These are phyloP conservation scores for Reticulomyxa filosa DNA, from an alignment of 78 protist genomes.

Conservation along the genomic window DNA sequence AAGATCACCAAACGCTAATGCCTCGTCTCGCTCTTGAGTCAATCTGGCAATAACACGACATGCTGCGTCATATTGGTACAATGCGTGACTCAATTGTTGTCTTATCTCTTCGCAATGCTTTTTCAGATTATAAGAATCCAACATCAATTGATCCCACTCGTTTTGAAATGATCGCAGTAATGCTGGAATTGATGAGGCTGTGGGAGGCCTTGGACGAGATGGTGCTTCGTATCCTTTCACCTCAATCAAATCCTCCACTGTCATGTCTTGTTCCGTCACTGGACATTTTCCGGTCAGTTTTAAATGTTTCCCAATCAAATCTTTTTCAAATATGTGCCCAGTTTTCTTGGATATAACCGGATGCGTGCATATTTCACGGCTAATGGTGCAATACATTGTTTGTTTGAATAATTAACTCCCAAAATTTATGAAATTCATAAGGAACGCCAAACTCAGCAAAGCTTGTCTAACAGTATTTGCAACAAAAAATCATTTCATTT, in stretches of 20 bases:
- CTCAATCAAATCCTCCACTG: constrained; percentile 41
- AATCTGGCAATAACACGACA: constrained; percentile 91
- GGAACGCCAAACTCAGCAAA: too few species aligned
- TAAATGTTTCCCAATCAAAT: constrained; percentile 55
- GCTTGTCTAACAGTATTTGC: too few species aligned
- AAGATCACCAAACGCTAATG: too few species aligned
- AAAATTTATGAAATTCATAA: too few species aligned
- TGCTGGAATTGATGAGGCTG: constrained; percentile 54
- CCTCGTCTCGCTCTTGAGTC: constrained; percentile 68
- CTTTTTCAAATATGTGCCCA: constrained; percentile 61
- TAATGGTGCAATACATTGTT: constrained; percentile 27
- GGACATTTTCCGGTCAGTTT: constrained; percentile 54
- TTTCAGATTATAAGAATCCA: constrained; percentile 60
- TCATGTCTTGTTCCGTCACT: constrained; percentile 40
- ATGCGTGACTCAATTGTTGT: constrained; percentile 72
- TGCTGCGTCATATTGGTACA: constrained; percentile 95
- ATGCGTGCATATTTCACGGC: constrained; percentile 42
- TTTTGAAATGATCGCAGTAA: constrained; percentile 61
- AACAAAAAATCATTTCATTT: too few species aligned
- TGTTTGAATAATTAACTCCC: too few species aligned
- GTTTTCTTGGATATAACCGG: constrained; percentile 64
- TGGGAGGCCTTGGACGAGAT: constrained; percentile 41
- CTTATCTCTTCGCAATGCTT: constrained; percentile 42
- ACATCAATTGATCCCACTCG: constrained; percentile 89
- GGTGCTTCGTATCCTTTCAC: constrained; percentile 10